Base-by-base conservation (phyloP, 208 protist species). In the Naegleria gruberi region DNA sequence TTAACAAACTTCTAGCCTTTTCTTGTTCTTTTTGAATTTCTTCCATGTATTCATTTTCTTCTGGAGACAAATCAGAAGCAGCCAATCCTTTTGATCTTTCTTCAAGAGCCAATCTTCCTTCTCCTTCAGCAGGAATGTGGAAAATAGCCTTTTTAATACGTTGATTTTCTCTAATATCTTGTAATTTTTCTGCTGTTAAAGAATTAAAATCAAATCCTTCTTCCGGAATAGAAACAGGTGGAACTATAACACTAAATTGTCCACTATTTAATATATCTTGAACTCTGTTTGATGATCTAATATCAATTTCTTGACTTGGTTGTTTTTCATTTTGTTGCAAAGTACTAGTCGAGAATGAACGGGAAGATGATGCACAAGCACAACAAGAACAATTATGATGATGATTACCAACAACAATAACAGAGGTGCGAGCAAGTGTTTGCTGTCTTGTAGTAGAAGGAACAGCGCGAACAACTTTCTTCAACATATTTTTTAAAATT, bases 231-330 rank as follows among this genome's bases (percentile, higher is more conserved):
- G 65, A 77, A 77, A 77, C n/a, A 37, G 65, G 65, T 37, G 65
- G 65, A 8, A 77, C 65, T 37, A 77, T 77, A 77, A 77, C 65
- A n/a, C 65, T 77, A 37, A 77, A 77, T 77, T 77, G 65, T 77
- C 65, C 65, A 77, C 65, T 77, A 77, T 37, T 77, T 77, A 77
- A 77, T 37, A 77, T 77, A 77, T 77, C 65, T n/a, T 77, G 65
- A 77, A 77, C 65, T n/a, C 65, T 77, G 30, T 30, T 77, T 5
- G 65, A 37, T 77, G 65, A 37, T 77, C 30, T 77, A 77, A 77
- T n/a, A 37, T 77, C 30, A 37, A 37, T 7, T 19, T 37, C 2
- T 77, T 77, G 51, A 3, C 30, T 10, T 19, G 15, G 51, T 19
- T 65, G 51, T 65, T 65, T 10, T 19, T 65, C 19, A 3, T 4